Base-by-base conservation (phyloP, 495 filamentous ascomycete genomes). In the Penicillium ochrochloron region DNA sequence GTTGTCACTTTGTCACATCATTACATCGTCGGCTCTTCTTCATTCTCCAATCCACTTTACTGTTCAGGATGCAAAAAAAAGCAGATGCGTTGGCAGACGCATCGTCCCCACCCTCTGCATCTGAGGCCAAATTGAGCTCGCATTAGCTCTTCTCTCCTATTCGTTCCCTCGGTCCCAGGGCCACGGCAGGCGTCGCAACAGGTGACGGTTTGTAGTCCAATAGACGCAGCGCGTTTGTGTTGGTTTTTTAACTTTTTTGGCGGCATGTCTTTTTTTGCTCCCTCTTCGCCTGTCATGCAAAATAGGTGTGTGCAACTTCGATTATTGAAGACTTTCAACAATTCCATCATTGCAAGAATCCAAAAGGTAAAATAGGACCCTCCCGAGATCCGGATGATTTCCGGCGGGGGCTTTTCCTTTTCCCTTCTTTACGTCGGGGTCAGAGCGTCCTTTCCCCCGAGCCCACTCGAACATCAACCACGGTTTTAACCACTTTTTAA, bases 221-320 rank as follows among this genome's bases (percentile, higher is more conserved):
- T 73, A 71, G 68, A 73, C 68, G 68, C 66, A 33, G 64, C 64
- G 71, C 71, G 62, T 69, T 69, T 63, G 57, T 71, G 71, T 73
- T 73, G 70, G 70, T 66, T 71, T 71, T 69, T 62, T 61, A 53
- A 58, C 39, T 61, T 57, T 55, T 60, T 52, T 44, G 21, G 33
- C 27, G 48, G 27, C 39, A 39, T 37, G 19, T 56, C 37, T 56
- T 29, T 46, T 50, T 46, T 56, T 63, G 41, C 29, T 54, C 34
- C 48, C 21, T 5, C 21, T 15, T 25, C 42, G 15, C 29, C 21
- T 23, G 6, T 44, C 19, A 14, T 41, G 14, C 14, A 12, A 44
- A 44, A 21, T n/a, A n/a, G n/a, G 4, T 19, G 44, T 25, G 44
- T 12, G 8, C 44, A 12, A 11, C 41, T 19, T 21, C 5, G 5